Evolutionary conservation across 805 yeast genomes (phyloP), one percentile per base, ranked within the genome.

Genomic region (Candida namnaoensis): DNA sequence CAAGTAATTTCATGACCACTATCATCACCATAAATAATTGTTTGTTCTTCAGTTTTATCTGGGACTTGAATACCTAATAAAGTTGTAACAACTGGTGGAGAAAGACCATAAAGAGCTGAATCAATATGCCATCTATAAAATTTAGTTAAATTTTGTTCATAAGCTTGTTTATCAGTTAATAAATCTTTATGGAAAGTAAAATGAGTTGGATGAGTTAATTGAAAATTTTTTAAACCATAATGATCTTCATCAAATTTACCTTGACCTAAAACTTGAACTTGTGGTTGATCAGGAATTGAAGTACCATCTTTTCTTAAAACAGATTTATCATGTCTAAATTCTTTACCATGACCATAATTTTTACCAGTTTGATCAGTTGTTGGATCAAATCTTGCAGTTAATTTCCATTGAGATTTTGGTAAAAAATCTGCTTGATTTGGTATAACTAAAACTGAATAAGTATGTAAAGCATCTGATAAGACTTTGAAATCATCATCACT

Each of bases 91-190:
- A 82, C 76, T 28, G 96, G 96, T 27, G 96, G 95, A 13, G 90
- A 77, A 51, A 87, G 71, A 33, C 77, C 95, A 54, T 88, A 88
- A 35, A 88, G 71, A 5, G 96, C 96, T 33, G 93, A 81, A 62
- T 88, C 96, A 49, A 88, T 86, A 64, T 88, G 96, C 96, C 96
- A 88, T 64, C 96, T 76, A 73, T 87, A 88, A 60, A 80, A 88
- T 52, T 95, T 72, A 3, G 96, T 88, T 60, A 75, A 74, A 40
- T 80, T 76, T 24, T 74, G 55, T 7, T 68, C 65, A 33, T 68
- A 74, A 47, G 82, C 74, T 49, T 87, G 77, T 37, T 78, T 80
- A n/a, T 74, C 72, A 14, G 80, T 66, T 47, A 88, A 69, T 1
- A 78, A 71, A 12, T 71, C 64, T 50, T 80, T 80, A 65, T 88